A percentile compares a stretch with the other conserved stretches of the same genome.
These are phyloP conservation scores for Raffaelea albimanens DNA, from an alignment of 2,329 filamentous ascomycete species.

Conservation along the genomic window DNA sequence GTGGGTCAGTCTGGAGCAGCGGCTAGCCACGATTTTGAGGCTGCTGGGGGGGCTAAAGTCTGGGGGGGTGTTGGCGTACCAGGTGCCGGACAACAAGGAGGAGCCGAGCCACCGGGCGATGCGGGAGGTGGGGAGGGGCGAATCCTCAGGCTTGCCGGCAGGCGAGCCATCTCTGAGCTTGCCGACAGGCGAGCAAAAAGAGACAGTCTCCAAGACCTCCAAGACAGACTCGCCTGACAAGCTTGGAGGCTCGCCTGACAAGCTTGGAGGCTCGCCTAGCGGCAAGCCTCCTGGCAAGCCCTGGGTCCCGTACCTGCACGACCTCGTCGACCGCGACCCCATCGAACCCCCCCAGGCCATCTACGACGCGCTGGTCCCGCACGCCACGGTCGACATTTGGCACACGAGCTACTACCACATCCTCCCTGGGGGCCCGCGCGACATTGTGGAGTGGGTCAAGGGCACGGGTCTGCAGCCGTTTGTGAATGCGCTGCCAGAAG, in stretches of 20 bases:
- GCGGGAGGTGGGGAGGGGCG: conserved; percentile 29
- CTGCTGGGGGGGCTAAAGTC: conserved; percentile 29
- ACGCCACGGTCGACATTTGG: conserved; percentile 42
- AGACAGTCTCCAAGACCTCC: too few species aligned
- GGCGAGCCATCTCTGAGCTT: too few species aligned
- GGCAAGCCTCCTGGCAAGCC: conserved; percentile 11
- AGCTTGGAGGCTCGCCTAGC: too few species aligned
- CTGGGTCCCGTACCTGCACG: conserved; percentile 12
- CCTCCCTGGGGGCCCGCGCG: conserved; percentile 33
- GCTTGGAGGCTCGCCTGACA: too few species aligned
- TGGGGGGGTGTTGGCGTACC: conserved; percentile 43
- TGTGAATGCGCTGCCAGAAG: conserved; percentile 32
- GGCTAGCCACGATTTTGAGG: conserved; percentile 33
- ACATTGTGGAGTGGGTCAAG: conserved; percentile 51
- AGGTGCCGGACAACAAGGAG: conserved; percentile 37
- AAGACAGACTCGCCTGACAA: too few species aligned
- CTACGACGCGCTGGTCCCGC: conserved; percentile 37
- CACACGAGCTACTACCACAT: conserved; percentile 43
- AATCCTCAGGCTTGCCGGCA: too few species aligned
- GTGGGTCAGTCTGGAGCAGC: conserved; percentile 36
- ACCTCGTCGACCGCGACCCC: conserved; percentile 27
- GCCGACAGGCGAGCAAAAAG: too few species aligned
- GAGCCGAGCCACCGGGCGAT: conserved; percentile 42
- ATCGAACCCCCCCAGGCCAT: conserved; percentile 37
- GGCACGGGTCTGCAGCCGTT: conserved; percentile 47